Base-by-base conservation (phyloP, 2,329 filamentous ascomycete genomes). In the Pseudophaeomoniella oleicola region DNA sequence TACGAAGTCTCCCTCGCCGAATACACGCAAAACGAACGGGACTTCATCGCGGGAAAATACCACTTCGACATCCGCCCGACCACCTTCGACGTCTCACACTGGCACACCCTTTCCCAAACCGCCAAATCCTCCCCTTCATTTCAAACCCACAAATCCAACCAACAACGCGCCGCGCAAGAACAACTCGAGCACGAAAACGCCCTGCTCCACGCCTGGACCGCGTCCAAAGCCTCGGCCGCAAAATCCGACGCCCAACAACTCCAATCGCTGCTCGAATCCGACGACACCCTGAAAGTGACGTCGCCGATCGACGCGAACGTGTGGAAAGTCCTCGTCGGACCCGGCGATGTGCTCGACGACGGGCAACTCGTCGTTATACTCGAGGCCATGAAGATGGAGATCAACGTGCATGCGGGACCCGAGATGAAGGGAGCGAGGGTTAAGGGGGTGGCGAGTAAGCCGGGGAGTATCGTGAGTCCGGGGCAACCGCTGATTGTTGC, bases 361-460 rank as follows among this genome's bases (percentile, higher is more conserved):
- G 60, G 60, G 5, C 57, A 69, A 16, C 9, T 19, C 5, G 56
- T 66, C 1, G 51, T 59, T 2, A 63, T 72, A 2, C 52, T 72
- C 3, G 69, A 73, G 39, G 68, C 69, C 0, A 73, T 73, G 69
- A 72, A 73, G 48, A 62, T 72, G 55, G 70, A 72, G 44, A 67
- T 72, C 39, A 56, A 57, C 11, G 58, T 68, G 14, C 52, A 53
- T 17, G 45, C 50, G 2, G 51, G 56, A 32, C 41, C 48, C 10
- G 43, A 47, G 4, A 48, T 48, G 15, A 48, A 42, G 12, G 52
- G 37, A 14, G 48, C 35, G 35, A 52, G 19, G 29, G 55, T 64
- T 2, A 53, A 61, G 44, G 60, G 60, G 43, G 42, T 63, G 36
- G 39, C 62, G 18, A 53, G 56, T 9, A 60, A 60, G 37, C 55